These are phyloP conservation scores for Cutaneotrichosporon spelunceum DNA, from an alignment of 1,284 basidiomycete genomes.

Conservation along the genomic window DNA sequence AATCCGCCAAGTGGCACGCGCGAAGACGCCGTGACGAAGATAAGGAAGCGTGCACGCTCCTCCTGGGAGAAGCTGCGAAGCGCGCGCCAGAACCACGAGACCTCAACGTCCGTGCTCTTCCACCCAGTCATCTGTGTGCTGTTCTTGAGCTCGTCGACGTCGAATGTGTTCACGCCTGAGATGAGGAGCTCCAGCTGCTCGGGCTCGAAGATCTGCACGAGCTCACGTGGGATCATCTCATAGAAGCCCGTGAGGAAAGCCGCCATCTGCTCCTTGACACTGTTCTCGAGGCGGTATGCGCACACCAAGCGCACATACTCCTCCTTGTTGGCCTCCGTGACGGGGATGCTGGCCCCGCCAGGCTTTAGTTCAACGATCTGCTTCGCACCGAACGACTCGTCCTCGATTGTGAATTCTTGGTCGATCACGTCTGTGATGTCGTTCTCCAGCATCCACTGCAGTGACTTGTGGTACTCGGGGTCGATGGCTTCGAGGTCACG, in stretches of 20 bases:
- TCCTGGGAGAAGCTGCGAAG: constrained; percentile 96
- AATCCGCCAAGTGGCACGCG: constrained; percentile 93
- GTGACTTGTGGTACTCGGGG: constrained; percentile 65
- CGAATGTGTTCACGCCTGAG: constrained; percentile 96
- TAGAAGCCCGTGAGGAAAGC: constrained; percentile 88
- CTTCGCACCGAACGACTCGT: constrained; percentile 76
- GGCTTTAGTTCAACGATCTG: constrained; percentile 82
- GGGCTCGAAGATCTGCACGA: constrained; percentile 76
- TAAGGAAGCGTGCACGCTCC: constrained; percentile 90
- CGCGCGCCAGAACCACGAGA: constrained; percentile 99
- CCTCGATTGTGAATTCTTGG: constrained; percentile 53
- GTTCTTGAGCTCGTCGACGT: constrained; percentile 96
- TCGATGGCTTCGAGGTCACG: constrained; percentile 94
- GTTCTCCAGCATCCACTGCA: constrained; percentile 54
- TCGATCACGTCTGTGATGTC: constrained; percentile 51
- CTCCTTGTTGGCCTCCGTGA: constrained; percentile 92
- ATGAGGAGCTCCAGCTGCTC: constrained; percentile 97
- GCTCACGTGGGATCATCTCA: constrained; percentile 58
- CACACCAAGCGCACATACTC: constrained; percentile 85
- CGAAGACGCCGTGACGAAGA: constrained; percentile 91
- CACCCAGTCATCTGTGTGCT: constrained; percentile 56
- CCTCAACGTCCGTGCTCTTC: constrained; percentile 72
- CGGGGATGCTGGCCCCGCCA: constrained; percentile 72
- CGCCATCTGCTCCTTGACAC: constrained; percentile 95
- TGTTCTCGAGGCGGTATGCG: constrained; percentile 85